Base-by-base conservation (phyloP, 257 asterid species). In the Sherardia arvensis region DNA sequence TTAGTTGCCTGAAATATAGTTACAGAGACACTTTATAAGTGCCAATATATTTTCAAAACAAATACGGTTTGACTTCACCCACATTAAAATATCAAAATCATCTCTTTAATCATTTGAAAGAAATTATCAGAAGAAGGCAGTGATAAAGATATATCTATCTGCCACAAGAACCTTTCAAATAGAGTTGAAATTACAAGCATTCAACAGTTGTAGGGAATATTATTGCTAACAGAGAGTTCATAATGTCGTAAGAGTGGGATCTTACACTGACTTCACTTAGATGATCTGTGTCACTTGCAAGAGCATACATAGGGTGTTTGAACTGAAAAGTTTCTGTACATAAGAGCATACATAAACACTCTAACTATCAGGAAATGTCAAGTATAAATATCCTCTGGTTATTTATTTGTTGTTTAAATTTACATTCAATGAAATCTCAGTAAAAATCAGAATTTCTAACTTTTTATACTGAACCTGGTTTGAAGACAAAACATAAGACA, bases 1-100 rank as follows among this genome's bases (percentile, higher is more conserved):
- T 88, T 91, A 92, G 79, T 84, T 65, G 88, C 82, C 96, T 91
- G 85, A 66, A 77, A n/a, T n/a, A n/a, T n/a, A n/a, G n/a, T n/a
- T n/a, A n/a, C n/a, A n/a, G n/a, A n/a, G n/a, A n/a, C n/a, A n/a
- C n/a, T n/a, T n/a, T n/a, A n/a, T n/a, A n/a, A n/a, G n/a, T n/a
- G n/a, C n/a, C n/a, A n/a, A n/a, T n/a, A n/a, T n/a, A n/a, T 25
- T 23, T 23, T 54, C 59, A 25, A 54, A 53, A 10, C 33, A 3
- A 18, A 54, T n/a, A n/a, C n/a, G n/a, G n/a, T n/a, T 11, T 26
- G 17, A 15, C 61, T 55, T 4, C 3, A 2, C 9, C 36, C 30
- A 11, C 34, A 14, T 30, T 55, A 55, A 26, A 55, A 25, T 55
- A 10, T 26, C 8, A 55, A 55, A 55, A 55, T 28, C 60, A 55